Base-by-base conservation (phyloP, 1,284 basidiomycete genomes). In the Papiliotrema nemorosa region DNA sequence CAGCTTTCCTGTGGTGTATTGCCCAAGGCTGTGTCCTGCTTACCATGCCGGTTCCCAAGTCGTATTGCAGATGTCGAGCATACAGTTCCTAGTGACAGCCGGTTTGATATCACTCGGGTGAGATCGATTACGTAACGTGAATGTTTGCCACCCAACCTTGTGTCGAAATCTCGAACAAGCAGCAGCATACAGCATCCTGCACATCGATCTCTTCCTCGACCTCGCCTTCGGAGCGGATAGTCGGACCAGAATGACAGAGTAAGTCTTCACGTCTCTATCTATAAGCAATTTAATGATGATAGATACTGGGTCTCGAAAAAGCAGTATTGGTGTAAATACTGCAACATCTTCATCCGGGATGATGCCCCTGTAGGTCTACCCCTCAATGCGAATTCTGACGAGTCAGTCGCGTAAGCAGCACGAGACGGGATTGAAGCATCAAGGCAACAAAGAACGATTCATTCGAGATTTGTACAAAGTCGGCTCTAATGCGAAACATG, bases 401-500 rank as follows among this genome's bases (percentile, higher is more conserved):
- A 43, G 47, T 47, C 70, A 80, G 67, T 97, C 94, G 2, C 82
- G 88, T 47, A 80, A 83, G 56, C 90, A 93, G 54, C 96, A 99
- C 72, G 96, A 98, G 75, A 87, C 82, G 57, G 96, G 96, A 39
- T 76, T 94, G 44, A 84, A 90, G 42, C 96, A 99, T 78, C 89
- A 96, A 70, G 91, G 91, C 43, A 96, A 90, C 72, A 84, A 89
- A 55, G 92, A 97, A 67, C 81, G 92, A 9, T 94, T 87, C 73
- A 88, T 98, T 47, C 81, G 90, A 37, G 84, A 87, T 37, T 81
- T 97, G 26, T 98, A 98, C 81, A 94, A 94, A 77, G 78, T 84
- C n/a, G 87, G 91, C 4, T 89, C 92, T 76, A 85, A 86, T 76
- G 82, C 84, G 49, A 88, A 89, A 77, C 84, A 86, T 71, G 92